Percentiles rank a stretch among this genome's conserved stretches.
These are phyloP conservation scores for Alternaria triticina DNA, from an alignment of 2,329 filamentous ascomycete species.

Conservation along the genomic window DNA sequence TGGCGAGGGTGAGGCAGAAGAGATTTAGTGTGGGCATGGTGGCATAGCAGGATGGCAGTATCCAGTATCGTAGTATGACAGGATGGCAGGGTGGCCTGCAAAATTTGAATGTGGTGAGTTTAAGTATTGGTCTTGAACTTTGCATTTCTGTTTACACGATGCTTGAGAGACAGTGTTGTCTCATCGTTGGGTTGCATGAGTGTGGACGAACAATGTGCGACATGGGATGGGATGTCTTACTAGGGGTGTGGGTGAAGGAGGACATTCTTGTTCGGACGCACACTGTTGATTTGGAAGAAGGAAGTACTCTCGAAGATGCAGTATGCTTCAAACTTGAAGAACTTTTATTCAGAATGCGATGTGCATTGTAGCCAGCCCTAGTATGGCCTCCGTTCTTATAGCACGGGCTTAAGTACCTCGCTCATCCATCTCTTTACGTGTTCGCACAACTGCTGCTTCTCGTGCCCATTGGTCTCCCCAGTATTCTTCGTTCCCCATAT, in stretches of 20 bases:
- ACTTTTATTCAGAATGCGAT: background rate
- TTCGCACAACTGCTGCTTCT: conserved; percentile 10
- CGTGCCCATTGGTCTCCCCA: conserved; percentile 13
- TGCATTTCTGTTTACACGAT: background rate
- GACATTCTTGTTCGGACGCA: background rate
- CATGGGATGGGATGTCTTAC: background rate
- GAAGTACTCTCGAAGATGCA: background rate
- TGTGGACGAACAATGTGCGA: background rate
- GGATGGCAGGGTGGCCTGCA: background rate
- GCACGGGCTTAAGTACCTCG: conserved; percentile 30
- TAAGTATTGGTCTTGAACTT: background rate
- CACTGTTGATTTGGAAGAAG: fast-evolving
- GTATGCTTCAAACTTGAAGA: background rate
- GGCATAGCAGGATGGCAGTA: background rate
- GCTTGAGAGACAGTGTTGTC: background rate
- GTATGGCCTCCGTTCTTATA: conserved; percentile 8
- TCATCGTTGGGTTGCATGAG: background rate
- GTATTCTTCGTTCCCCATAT: conserved; percentile 14
- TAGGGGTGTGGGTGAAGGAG: background rate
- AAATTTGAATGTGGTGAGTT: background rate
- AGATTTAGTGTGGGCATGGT: background rate
- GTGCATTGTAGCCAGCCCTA: background rate
- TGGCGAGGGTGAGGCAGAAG: background rate
- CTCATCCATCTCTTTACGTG: conserved; percentile 26
- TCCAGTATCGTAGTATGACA: too few relatives aligned